A percentile compares a stretch with the other conserved stretches of the same genome.
These are phyloP conservation scores for Penicillium maclennaniae DNA, from an alignment of 495 filamentous ascomycete species.

Conservation along the genomic window DNA sequence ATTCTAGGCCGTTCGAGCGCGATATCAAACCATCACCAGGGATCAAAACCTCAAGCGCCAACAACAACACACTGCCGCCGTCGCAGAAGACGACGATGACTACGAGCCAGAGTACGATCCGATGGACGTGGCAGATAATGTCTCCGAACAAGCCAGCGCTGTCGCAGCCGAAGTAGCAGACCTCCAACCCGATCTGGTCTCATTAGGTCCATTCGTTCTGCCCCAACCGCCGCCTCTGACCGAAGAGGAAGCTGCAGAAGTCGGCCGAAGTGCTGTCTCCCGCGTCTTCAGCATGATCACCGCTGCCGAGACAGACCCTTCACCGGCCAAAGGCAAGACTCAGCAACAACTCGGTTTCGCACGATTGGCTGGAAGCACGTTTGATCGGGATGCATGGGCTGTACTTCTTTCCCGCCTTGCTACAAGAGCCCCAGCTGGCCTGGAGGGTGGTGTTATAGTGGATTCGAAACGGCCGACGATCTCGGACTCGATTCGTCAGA, in stretches of 20 bases:
- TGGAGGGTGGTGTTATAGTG: constrained; percentile 50
- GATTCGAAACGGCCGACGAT: constrained; percentile 38
- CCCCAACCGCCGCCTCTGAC: constrained; percentile 72
- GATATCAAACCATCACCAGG: constrained; percentile 43
- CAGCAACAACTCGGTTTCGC: constrained; percentile 61
- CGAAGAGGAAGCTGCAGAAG: constrained; percentile 60
- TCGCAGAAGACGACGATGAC: constrained; percentile 81
- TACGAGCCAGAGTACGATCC: constrained; percentile 82
- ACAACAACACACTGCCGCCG: constrained; percentile 40
- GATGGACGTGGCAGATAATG: constrained; percentile 68
- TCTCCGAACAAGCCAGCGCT: constrained; percentile 65
- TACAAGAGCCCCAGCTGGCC: constrained; percentile 67
- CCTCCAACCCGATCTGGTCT: constrained; percentile 50
- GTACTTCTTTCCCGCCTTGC: constrained; percentile 81
- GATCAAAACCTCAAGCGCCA: constrained; percentile 35
- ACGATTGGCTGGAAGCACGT: constrained; percentile 76
- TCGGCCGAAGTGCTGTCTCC: constrained; percentile 64
- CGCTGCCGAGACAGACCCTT: constrained; percentile 60
- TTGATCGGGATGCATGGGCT: constrained; percentile 88
- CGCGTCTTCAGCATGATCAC: constrained; percentile 75
- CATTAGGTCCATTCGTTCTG: constrained; percentile 68
- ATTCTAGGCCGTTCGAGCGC: constrained; percentile 43
- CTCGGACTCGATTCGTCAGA: constrained; percentile 68
- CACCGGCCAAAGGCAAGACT: constrained; percentile 39
- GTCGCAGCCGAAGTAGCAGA: constrained; percentile 51